These are phyloP conservation scores for Macadamia tetraphylla DNA, from an alignment of 164 flowering plant genomes.

Conservation along the genomic window DNA sequence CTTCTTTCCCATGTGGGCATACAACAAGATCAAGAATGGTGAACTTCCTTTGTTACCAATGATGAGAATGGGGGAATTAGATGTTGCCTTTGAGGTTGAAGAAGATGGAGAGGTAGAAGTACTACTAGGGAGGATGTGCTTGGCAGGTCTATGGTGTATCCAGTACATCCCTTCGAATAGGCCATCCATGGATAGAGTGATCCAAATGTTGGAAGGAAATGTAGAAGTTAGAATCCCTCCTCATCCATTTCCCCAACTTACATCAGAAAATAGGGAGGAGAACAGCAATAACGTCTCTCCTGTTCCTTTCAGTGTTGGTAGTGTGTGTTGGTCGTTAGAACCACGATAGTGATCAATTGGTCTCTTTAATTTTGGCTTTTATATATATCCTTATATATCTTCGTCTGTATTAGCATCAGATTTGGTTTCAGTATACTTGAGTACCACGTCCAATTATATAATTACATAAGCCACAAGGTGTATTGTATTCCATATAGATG, in stretches of 20 bases:
- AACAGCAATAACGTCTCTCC: too few relatives aligned
- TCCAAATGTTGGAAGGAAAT: conserved; percentile 4
- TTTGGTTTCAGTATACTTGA: too few relatives aligned
- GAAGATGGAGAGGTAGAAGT: conserved; percentile 2
- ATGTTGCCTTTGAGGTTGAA: not conserved
- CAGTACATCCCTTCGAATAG: conserved; percentile 5
- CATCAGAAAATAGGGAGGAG: too few relatives aligned
- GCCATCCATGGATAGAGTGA: conserved; percentile 2
- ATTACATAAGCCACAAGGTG: too few relatives aligned
- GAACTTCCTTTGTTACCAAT: not conserved
- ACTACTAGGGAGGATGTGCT: not conserved
- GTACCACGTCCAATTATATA: too few relatives aligned
- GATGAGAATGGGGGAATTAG: conserved; percentile 2
- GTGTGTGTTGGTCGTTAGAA: too few relatives aligned
- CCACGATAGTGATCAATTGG: too few relatives aligned
- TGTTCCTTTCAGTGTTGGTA: too few relatives aligned
- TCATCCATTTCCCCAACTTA: not conserved
- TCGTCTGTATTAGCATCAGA: too few relatives aligned
- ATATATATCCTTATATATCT: too few relatives aligned
- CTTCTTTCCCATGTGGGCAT: conserved; percentile 11
- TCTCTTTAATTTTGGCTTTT: too few relatives aligned
- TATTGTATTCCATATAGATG: too few relatives aligned
- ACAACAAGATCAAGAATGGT: not conserved
- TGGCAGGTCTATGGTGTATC: conserved; percentile 9
- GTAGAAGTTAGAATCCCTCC: not conserved